Evolutionary conservation across 2,329 filamentous ascomycete genomes (phyloP), one percentile per base, ranked within the genome.

Genomic region (Elsinoe perseae): DNA sequence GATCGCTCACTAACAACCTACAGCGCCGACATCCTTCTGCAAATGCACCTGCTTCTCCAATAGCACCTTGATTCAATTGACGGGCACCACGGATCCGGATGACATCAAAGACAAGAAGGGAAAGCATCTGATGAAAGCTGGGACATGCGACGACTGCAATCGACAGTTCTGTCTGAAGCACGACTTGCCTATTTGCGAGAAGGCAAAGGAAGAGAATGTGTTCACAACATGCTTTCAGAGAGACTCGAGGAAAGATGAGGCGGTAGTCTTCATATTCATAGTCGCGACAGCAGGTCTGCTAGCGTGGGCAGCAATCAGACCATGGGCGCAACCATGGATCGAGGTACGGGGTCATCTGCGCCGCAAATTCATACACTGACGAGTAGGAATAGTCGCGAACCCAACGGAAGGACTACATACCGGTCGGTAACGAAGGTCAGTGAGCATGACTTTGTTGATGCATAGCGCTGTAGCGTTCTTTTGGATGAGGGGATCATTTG

Each of bases 31-130:
- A 14, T 84, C 82, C 58, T 86, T 85, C 70, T 86, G 83, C 78
- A 86, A 86, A 79, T 86, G 83, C 68, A 85, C 81, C 57, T 86
- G 83, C 69, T 82, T 81, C 70, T 76, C 77, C 52, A 85, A 86
- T 66, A 82, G 78, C 70, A 85, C 82, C 56, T 84, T 86, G 53
- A 85, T 86, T 61, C 79, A 82, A 16, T 78, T 86, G 57, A 77
- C 53, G n/a, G 53, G 53, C 9, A 56, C 82, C 59, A 75, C 7
- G 71, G 72, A 52, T 64, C 53, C 61, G 20, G 58, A 59, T 10
- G 52, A 44, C 14, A 18, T 40, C 12, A 34, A 14, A 9, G 21
- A 53, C 27, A 50, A 50, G 50, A 56, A 60, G 42, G 28, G 54
- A 58, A 58, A 43, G 57, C 55, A 56, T 53, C 55, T 54, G 42